Evolutionary conservation across 2,329 filamentous ascomycete genomes (phyloP), one percentile per base, ranked within the genome.

Genomic region (Chrysosporium keratinophilum): DNA sequence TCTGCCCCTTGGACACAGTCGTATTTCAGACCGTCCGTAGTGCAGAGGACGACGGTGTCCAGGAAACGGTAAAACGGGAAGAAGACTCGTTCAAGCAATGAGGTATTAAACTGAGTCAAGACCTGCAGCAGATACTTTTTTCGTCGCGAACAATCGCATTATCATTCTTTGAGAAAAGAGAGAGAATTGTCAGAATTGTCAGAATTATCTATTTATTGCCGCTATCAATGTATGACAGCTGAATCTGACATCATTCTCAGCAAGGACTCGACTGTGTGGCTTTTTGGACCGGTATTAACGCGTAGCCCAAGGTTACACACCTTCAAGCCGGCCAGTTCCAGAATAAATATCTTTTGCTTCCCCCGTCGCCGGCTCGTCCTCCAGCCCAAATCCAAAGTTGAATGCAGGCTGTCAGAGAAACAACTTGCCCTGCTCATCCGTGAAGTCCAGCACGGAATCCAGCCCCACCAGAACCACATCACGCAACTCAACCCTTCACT

Each of bases 381-480:
- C 23, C 23, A 28, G 23, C 23, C 23, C 23, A 28, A 7, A 7
- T 7, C 23, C 23, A 28, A 7, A 28, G 23, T 28, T 28, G 23
- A 28, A 28, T n/a, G n/a, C n/a, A n/a, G n/a, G n/a, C n/a, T n/a
- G 23, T 28, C 23, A 28, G 3, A 28, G 23, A 28, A 28, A 28
- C 28, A 35, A 20, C 44, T 20, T 19, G 28, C 11, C 42, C 31
- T 9, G 20, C n/a, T 11, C 12, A 45, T 33, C 20, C 23, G 23
- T 28, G 23, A 15, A 19, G 15, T 10, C 17, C 35, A 34, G 33
- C 33, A 23, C 23, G 23, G 33, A 7, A 45, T 31, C 33, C 33
- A 48, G 45, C 45, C 45, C 45, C 45, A 48, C 45, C 45, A 48
- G 45, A 20, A 15, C 45, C 45, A 48, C 45, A 33, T 48, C 45